Evolutionary conservation across 805 yeast species (phyloP).

Genomic region (Lipomyces lipofer): DNA sequence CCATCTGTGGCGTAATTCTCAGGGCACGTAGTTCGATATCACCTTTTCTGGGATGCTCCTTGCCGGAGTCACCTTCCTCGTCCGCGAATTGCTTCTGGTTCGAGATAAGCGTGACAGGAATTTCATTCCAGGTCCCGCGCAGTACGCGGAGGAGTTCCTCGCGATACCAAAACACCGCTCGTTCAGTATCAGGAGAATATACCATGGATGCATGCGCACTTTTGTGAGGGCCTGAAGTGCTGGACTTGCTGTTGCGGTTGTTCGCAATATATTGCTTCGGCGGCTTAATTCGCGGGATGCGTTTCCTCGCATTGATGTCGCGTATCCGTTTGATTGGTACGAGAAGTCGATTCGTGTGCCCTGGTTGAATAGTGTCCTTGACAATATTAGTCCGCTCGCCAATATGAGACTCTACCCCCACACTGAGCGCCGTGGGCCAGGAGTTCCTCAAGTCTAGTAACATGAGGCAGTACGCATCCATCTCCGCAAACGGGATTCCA

Average conservation of each 20-base stretch:
- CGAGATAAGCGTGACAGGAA: too few relatives aligned
- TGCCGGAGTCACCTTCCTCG: neutral
- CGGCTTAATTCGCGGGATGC: conserved; percentile 22
- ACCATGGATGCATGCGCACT: neutral
- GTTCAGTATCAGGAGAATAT: conserved; percentile 20
- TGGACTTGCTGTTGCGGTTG: neutral
- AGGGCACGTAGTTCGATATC: conserved; percentile 65
- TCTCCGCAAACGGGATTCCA: conserved; percentile 38
- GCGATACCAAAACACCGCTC: conserved; percentile 77
- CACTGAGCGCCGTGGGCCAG: conserved; percentile 58
- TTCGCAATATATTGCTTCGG: conserved; percentile 29
- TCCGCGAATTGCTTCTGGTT: neutral
- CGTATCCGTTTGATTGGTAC: conserved; percentile 62
- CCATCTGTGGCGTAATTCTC: conserved; percentile 62
- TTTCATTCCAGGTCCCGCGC: conserved; percentile 63
- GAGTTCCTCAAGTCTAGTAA: conserved; percentile 78
- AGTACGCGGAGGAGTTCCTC: conserved; percentile 60
- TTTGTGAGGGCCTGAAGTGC: neutral
- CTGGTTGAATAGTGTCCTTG: conserved; percentile 43
- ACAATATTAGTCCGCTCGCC: neutral
- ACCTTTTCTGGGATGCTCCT: conserved; percentile 50
- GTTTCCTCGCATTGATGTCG: conserved; percentile 11
- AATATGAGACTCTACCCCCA: conserved; percentile 32
- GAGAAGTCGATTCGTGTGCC: conserved; percentile 58
- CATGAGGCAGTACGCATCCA: conserved; percentile 59